Evolutionary conservation across 345 rosid species (phyloP).

Genomic region (Eucalyptus sideroxylon): DNA sequence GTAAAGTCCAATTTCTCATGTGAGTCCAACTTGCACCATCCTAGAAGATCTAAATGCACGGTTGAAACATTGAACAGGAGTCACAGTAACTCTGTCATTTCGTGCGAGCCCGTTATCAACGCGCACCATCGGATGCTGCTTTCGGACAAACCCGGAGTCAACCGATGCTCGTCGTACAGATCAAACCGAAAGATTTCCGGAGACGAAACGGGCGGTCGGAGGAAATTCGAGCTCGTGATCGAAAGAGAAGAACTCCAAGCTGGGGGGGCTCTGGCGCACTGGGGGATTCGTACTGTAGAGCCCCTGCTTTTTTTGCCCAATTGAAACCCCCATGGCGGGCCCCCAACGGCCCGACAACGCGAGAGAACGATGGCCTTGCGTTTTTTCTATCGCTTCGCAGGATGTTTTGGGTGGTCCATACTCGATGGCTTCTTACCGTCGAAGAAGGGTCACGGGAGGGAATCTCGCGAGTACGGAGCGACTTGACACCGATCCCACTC

Average conservation of each 20-base stretch:
- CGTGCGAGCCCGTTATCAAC: background rate
- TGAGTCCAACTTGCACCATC: too few relatives aligned
- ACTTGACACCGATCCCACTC: background rate
- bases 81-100: background rate
- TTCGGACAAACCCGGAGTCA: background rate
- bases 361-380: background rate
- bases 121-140: background rate
- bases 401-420: background rate
- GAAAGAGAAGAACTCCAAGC: background rate
- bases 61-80: background rate
- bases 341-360: background rate
- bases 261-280: background rate
- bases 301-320: background rate
- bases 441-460: background rate
- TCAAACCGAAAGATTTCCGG: background rate
- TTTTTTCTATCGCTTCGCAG: background rate
- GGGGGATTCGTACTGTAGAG: background rate
- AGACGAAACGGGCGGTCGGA: background rate
- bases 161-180: background rate
- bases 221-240: background rate
- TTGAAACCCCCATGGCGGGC: background rate
- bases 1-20: background rate
- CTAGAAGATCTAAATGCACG: background rate
- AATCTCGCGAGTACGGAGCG: background rate
- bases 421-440: background rate